Evolutionary conservation across 441 rosid genomes (phyloP), one percentile per base, ranked within the genome.

Genomic region (Viola pubescens): DNA sequence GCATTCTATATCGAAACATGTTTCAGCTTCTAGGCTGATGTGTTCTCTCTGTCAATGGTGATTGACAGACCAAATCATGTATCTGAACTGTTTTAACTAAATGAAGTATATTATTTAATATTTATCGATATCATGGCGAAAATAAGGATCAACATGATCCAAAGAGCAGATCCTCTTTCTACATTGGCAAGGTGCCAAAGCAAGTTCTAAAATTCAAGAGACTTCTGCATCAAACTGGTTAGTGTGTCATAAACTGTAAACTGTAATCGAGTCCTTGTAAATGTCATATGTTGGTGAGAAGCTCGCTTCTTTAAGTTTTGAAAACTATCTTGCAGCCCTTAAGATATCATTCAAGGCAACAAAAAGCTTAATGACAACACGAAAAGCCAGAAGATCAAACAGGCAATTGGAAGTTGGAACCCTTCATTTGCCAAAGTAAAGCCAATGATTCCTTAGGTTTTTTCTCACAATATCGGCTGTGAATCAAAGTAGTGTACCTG

Each of bases 391-490:
- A 69, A 92, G 87, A 84, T 92, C 95, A 48, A 89, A 76, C 16
- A 89, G 81, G 70, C 84, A 87, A 59, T 79, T 73, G 2, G 82
- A 72, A 54, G 57, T 79, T 73, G 2, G 82, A 72, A 54, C 68
- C 81, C 76, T 92, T 97, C 97, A 92, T 85, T 56, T 89, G 91
- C 98, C 94, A 89, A 54, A 92, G 82, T 52, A 82, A 60, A 73
- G 79, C 79, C 79, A 92, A 68, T 11, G 98, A 96, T 48, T 89
- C 87, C 56, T 91, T 57, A 68, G 78, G 84, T 55, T 76, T 85
- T 61, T 64, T 70, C 70, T 83, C 89, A 0, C 79, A 71, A 63
- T 57, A 84, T 7, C 79, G 76, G 71, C 96, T 75, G 72, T 89
- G 97, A 73, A 94, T 78, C 72, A 89, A 40, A 37, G 86, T 87